A percentile compares a stretch with the other conserved stretches of the same genome.
phyloP scores from a whole-genome alignment of 192 early-diverging fungal species.

The Allomyces macrogynus region DNA sequence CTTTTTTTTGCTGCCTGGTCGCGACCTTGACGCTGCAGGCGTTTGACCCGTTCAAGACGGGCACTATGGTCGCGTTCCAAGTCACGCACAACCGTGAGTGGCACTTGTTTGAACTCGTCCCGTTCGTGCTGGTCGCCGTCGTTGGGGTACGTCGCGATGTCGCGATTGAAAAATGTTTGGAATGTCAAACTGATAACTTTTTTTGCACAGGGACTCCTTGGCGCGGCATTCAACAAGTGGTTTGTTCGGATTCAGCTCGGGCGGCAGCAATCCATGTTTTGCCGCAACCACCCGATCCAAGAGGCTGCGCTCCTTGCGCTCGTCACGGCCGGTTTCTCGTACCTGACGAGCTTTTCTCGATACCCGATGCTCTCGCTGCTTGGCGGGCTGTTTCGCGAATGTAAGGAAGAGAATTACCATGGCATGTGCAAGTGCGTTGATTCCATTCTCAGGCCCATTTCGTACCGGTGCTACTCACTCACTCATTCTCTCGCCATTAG shows the following conservation, averaged over 20 bases:
- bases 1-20: slow-evolving; percentile 92
- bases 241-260: background rate
- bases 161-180: background rate
- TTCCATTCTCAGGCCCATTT: no score
- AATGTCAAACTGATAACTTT: background rate
- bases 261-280: background rate
- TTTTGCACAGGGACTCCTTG: background rate
- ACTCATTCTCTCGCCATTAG: slow-evolving; percentile 9
- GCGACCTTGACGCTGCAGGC: slow-evolving; percentile 76
- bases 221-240: background rate
- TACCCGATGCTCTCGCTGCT: slow-evolving; percentile 15
- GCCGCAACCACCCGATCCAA: background rate
- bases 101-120: slow-evolving; percentile 79
- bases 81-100: slow-evolving; percentile 78
- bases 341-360: slow-evolving; percentile 34
- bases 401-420: slow-evolving; percentile 38
- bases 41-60: slow-evolving; percentile 87
- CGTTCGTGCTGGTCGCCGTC: slow-evolving; percentile 55
- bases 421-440: slow-evolving; percentile 32
- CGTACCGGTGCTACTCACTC: background rate
- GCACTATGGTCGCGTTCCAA: slow-evolving; percentile 93
- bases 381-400: slow-evolving; percentile 50
- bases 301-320: slow-evolving; percentile 45
- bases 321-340: slow-evolving; percentile 41
- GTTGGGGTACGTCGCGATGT: slow-evolving; percentile 41